Percentiles rank a stretch among this genome's conserved stretches.
phyloP scores from a whole-genome alignment of 1,284 basidiomycete genomes.

The Apiotrichum domesticum region DNA sequence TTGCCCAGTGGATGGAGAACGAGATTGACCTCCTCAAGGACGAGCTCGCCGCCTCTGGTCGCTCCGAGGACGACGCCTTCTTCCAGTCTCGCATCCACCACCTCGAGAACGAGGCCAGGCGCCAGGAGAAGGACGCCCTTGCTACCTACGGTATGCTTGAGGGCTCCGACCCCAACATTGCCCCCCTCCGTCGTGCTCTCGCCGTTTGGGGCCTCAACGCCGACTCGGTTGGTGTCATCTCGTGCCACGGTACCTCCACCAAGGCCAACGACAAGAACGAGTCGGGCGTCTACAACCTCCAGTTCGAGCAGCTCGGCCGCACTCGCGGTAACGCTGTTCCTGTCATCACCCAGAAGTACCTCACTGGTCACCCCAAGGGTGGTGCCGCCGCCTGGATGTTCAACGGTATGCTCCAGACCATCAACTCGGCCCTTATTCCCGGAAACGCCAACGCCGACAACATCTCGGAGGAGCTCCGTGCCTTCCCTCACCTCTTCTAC shows the following conservation, averaged over 20 bases:
- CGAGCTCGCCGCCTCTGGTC: constrained; percentile 58
- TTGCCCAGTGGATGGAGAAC: constrained; percentile 85
- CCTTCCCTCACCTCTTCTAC: constrained; percentile 90
- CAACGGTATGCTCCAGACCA: constrained; percentile 82
- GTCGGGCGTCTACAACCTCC: constrained; percentile 91
- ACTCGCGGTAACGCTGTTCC: constrained; percentile 92
- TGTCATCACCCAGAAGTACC: constrained; percentile 93
- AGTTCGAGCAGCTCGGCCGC: constrained; percentile 80
- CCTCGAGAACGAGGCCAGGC: constrained; percentile 79
- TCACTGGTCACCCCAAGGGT: constrained; percentile 93
- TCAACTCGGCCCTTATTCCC: constrained; percentile 83
- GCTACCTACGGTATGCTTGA: constrained; percentile 92
- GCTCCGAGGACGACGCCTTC: constrained; percentile 60
- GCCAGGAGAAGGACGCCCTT: constrained; percentile 85
- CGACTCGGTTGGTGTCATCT: constrained; percentile 68
- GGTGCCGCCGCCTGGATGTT: constrained; percentile 97
- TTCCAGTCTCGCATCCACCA: constrained; percentile 66
- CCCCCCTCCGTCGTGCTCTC: constrained; percentile 86
- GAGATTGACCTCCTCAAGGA: constrained; percentile 76
- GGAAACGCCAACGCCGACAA: constrained; percentile 97
- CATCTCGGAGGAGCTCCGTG: constrained; percentile 84
- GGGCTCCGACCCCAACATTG: constrained; percentile 72
- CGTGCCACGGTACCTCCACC: constrained; percentile 74
- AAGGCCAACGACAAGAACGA: constrained; percentile 98
- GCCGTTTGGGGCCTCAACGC: constrained; percentile 93